Conservation (phyloP, 148 eudicot species). For the Drosera capensis region DNA sequence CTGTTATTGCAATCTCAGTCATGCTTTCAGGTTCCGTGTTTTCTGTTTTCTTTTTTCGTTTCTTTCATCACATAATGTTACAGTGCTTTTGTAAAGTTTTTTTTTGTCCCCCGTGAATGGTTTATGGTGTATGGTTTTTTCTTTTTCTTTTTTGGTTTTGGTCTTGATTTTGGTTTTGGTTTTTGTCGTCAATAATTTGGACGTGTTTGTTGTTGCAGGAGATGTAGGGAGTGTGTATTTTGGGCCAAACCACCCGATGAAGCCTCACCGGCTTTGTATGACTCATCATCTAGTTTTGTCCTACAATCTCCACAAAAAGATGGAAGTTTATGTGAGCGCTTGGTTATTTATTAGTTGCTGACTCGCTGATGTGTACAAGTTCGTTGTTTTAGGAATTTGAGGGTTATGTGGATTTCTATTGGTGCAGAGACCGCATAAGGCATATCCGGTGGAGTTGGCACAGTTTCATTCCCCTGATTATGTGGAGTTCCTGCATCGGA, state of each 20-base stretch:
- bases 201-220: constrained; percentile 29
- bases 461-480: constrained; percentile 96
- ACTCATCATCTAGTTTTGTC: constrained; percentile 91
- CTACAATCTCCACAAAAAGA: constrained; percentile 74
- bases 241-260: constrained; percentile 98
- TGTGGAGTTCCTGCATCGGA: constrained; percentile 84
- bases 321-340: constrained; percentile 85
- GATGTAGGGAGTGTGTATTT: constrained; percentile 92
- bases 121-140: no score
- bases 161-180: no score
- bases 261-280: constrained; percentile 93
- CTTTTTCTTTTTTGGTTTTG: no score
- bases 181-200: background rate
- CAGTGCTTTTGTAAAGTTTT: background rate
- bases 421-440: constrained; percentile 90
- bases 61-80: background rate
- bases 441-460: constrained; percentile 87
- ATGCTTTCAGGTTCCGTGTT: background rate
- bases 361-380: background rate
- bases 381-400: constrained; percentile 1
- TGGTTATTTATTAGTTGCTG: background rate
- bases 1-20: background rate
- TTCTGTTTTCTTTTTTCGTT: background rate
- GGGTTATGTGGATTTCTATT: constrained; percentile 4
- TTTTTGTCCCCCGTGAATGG: no score